Base-by-base conservation (phyloP, 2,329 filamentous ascomycete species). In the Clathrospora elynae region DNA sequence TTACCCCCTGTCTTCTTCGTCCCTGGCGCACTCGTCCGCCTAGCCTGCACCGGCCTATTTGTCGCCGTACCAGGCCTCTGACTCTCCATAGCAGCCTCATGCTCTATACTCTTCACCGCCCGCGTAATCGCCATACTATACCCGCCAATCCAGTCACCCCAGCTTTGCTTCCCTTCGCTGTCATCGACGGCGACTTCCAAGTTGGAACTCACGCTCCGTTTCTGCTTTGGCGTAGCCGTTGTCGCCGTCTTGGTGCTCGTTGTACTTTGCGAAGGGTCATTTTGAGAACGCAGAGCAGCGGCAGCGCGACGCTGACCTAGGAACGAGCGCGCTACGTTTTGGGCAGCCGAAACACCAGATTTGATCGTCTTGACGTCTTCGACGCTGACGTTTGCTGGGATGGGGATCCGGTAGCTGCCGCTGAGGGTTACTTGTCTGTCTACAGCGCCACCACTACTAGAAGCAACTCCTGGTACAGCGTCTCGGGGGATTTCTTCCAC, bases 61-160 rank as follows among this genome's bases (percentile, higher is more conserved):
- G 16, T 36, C n/a, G 31, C 35, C 11, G 38, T 25, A 30, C 33
- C 28, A 12, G 28, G 35, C 16, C 38, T 38, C 47, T 61, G 59
- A 30, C 53, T 62, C 45, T 69, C 66, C 35, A 70, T 42, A 10
- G 61, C 64, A 26, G 64, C 66, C 32, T 70, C 67, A 13, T 66
- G 61, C 42, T 70, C 66, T 24, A 70, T 67, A 35, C 51, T 70
- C 35, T 62, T 66, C 7, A 70, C 63, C n/a, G 62, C 66, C 26
- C 62, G 39, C 12, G 60, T 59, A 31, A 70, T 67, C 7, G 66
- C 65, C 46, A 70, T 49, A 34, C 66, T 70, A 37, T 70, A 70
- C 11, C 66, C 67, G 0, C 67, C 67, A 35, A 70, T 67, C 66
- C 66, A 70, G 35, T 70, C 67, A 6, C 62, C 49, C 67, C 67